Conservation (phyloP, 2,329 filamentous ascomycete genomes). For the Fusarium sp. region DNA sequence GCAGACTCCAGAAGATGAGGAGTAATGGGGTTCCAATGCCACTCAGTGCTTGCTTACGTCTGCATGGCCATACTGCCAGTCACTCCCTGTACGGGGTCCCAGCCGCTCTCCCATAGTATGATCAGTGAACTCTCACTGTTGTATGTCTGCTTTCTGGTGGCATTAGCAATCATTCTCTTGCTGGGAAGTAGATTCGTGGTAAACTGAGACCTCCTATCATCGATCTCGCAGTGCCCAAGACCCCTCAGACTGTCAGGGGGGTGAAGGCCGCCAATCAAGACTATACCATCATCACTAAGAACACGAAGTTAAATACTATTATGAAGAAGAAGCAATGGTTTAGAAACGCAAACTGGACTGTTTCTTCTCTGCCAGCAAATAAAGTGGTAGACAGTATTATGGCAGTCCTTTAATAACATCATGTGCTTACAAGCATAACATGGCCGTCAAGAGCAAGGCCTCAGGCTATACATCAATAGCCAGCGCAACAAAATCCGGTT, state of each 20-base stretch:
- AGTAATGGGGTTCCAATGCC: background rate
- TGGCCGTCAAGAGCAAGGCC: accelerated
- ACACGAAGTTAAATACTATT: accelerated
- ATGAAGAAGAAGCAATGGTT: background rate
- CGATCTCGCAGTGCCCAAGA: accelerated
- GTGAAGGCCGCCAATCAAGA: background rate
- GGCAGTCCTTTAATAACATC: background rate
- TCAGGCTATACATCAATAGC: background rate
- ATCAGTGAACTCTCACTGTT: accelerated
- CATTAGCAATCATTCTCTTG: background rate
- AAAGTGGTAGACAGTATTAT: background rate
- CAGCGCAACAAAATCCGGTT: background rate
- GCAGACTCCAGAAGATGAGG: accelerated
- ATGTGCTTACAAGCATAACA: accelerated
- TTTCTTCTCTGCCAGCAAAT: no score
- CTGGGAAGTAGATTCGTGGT: background rate
- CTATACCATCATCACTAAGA: accelerated
- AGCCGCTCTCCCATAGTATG: accelerated
- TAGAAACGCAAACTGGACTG: accelerated
- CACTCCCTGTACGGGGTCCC: accelerated
- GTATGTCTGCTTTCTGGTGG: accelerated
- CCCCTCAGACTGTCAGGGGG: background rate
- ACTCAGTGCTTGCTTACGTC: background rate
- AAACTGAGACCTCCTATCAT: background rate
- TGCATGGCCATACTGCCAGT: background rate